Evolutionary conservation across 1,284 basidiomycete species (phyloP).

Genomic region (Acaromyces ingoldii): DNA sequence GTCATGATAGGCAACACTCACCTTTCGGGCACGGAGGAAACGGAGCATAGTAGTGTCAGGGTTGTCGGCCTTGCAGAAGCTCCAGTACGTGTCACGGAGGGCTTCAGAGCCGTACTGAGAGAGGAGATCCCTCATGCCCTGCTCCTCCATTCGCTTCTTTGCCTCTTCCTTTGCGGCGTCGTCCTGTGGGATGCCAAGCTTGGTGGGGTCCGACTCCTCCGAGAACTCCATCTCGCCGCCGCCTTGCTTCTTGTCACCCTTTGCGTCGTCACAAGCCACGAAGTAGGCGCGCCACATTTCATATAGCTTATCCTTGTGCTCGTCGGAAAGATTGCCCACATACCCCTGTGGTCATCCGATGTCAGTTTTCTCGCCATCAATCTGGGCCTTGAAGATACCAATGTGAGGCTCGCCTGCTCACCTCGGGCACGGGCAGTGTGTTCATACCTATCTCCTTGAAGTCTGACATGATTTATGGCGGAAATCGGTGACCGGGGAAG

Average conservation of each 20-base stretch:
- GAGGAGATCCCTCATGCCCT: slow-evolving; percentile 28
- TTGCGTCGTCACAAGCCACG: slow-evolving; percentile 14
- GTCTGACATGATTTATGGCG: no score
- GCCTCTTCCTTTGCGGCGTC: slow-evolving; percentile 45
- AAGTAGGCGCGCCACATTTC: slow-evolving; percentile 47
- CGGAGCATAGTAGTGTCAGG: slow-evolving; percentile 45
- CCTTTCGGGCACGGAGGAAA: slow-evolving; percentile 49
- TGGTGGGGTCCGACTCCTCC: slow-evolving; percentile 12
- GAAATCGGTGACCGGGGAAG: no score
- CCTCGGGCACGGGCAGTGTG: no score
- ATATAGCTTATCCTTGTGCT: slow-evolving; percentile 45
- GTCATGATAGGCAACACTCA: no score
- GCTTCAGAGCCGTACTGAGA: not conserved
- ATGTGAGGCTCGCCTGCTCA: no score
- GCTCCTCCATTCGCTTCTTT: slow-evolving; percentile 43
- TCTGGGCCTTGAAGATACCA: no score
- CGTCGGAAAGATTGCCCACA: slow-evolving; percentile 40
- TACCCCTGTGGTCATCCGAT: no score
- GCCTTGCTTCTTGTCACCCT: slow-evolving; percentile 11
- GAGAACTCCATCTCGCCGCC: slow-evolving; percentile 6
- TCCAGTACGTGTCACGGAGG: not conserved
- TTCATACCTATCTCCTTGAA: no score
- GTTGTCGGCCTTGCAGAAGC: slow-evolving; percentile 21
- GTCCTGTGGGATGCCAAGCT: slow-evolving; percentile 45
- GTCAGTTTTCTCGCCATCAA: no score